Conservation (phyloP, 2,329 filamentous ascomycete species). For the Fusarium buharicum region DNA sequence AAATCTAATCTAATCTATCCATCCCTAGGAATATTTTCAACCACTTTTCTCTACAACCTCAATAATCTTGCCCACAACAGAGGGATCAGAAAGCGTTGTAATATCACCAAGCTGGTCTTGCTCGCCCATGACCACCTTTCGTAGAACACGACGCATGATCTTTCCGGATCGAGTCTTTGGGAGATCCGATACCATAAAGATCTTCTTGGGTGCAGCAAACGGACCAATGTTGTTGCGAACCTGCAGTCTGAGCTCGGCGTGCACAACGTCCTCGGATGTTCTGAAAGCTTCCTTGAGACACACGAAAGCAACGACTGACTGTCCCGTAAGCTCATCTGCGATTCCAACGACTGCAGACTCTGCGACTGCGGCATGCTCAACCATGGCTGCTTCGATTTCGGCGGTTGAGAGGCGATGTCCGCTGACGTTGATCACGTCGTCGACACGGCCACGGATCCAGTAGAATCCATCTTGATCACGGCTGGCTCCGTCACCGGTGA, state of each 20-base stretch:
- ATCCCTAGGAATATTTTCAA: not conserved
- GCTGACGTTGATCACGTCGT: slow-evolving; percentile 95
- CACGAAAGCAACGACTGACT: slow-evolving; percentile 94
- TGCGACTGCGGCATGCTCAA: slow-evolving; percentile 85
- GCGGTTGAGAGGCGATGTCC: slow-evolving; percentile 95
- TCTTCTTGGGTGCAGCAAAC: slow-evolving; percentile 90
- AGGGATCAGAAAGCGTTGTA: slow-evolving; percentile 87
- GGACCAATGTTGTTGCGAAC: slow-evolving; percentile 93
- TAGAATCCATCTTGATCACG: slow-evolving; percentile 96
- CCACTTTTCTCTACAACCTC: slow-evolving; percentile 46
- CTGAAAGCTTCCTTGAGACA: slow-evolving; percentile 69
- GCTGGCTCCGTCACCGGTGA: slow-evolving; percentile 88
- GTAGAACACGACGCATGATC: slow-evolving; percentile 93
- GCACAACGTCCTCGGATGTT: slow-evolving; percentile 71
- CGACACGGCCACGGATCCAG: slow-evolving; percentile 96
- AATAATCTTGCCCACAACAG: slow-evolving; percentile 87
- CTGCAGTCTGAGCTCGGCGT: slow-evolving; percentile 88
- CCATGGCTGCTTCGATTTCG: slow-evolving; percentile 92
- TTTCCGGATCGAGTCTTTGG: slow-evolving; percentile 95
- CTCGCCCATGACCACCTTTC: slow-evolving; percentile 93
- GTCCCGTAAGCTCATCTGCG: slow-evolving; percentile 87
- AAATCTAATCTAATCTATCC: not conserved
- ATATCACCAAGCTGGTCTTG: slow-evolving; percentile 92
- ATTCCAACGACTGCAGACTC: slow-evolving; percentile 94
- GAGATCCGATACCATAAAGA: slow-evolving; percentile 86